A percentile compares a stretch with the other conserved stretches of the same genome.
These are phyloP conservation scores for Amanita thiersii DNA, from an alignment of 768 basidiomycete genomes.

Conservation along the genomic window DNA sequence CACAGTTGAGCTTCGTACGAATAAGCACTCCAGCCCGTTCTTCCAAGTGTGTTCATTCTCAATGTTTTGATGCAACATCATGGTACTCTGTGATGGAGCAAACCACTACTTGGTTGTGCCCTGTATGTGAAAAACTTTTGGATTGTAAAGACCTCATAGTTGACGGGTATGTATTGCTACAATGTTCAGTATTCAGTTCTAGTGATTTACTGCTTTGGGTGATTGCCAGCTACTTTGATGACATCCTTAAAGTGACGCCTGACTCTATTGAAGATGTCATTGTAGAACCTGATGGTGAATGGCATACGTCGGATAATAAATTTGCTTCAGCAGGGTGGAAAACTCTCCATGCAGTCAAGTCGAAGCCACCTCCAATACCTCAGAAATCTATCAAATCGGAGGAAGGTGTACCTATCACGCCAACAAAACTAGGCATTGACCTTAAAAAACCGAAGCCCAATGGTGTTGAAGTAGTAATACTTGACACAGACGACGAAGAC, in stretches of 20 bases:
- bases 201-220: constrained; percentile 6
- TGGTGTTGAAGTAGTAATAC: constrained; percentile 50
- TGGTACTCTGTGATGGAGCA: constrained; percentile 96
- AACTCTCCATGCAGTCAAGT: constrained; percentile 35
- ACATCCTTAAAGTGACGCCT: constrained; percentile 70
- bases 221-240: constrained; percentile 71
- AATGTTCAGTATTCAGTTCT: constrained; percentile 3
- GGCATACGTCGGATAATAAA: constrained; percentile 90
- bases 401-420: constrained; percentile 14
- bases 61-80: constrained; percentile 92
- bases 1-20: constrained; percentile 77
- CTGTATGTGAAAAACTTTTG: constrained; percentile 80
- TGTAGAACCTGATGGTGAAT: constrained; percentile 90
- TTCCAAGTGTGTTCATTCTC: constrained; percentile 77
- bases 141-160: constrained; percentile 78
- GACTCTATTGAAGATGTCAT: constrained; percentile 87
- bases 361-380: constrained; percentile 19
- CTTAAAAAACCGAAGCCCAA: constrained; percentile 38
- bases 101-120: constrained; percentile 94
- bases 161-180: constrained; percentile 61
- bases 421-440: constrained; percentile 19
- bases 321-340: constrained; percentile 72
- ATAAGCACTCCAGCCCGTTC: constrained; percentile 83
- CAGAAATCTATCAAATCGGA: constrained; percentile 22
- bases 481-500: constrained; percentile 76